Conservation (phyloP, 768 basidiomycete species). For the Bullera alba region DNA sequence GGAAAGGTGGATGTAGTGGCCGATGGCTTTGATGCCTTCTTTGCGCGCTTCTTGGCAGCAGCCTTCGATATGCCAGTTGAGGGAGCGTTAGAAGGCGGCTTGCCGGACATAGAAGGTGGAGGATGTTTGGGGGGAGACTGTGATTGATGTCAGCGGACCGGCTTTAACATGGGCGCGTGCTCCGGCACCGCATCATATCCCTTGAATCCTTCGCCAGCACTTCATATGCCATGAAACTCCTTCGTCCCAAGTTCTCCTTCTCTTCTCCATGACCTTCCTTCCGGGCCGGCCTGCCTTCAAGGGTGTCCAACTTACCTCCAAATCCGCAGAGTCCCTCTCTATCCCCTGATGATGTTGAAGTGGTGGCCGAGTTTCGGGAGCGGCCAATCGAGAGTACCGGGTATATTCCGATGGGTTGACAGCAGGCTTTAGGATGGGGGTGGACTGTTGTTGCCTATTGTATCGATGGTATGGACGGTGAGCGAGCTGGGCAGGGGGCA, state of each 20-base stretch:
- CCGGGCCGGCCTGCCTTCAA: neutral
- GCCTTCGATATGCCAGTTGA: slow-evolving; percentile 32
- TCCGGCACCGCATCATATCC: neutral
- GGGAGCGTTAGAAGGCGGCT: slow-evolving; percentile 14
- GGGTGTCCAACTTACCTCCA: slow-evolving; percentile 4
- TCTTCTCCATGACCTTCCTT: neutral
- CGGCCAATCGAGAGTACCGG: too few species aligned
- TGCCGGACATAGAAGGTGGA: slow-evolving; percentile 28
- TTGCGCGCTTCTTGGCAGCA: slow-evolving; percentile 38
- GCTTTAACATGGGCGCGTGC: too few species aligned
- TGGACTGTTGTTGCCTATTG: too few species aligned
- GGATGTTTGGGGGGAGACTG: neutral
- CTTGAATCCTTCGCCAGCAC: neutral
- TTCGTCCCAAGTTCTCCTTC: neutral
- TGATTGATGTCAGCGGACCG: neutral
- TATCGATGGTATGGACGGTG: too few species aligned
- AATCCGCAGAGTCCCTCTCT: slow-evolving; percentile 1
- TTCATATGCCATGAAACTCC: neutral
- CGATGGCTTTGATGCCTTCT: slow-evolving; percentile 26
- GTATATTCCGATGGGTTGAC: too few species aligned
- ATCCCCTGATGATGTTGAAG: neutral
- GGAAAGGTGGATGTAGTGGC: neutral
- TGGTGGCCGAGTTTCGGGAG: too few species aligned
- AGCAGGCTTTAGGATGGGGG: too few species aligned
- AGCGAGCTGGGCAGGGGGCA: too few species aligned